phyloP scores from a whole-genome alignment of 768 basidiomycete genomes.

The Dacryopinax spathularia region DNA sequence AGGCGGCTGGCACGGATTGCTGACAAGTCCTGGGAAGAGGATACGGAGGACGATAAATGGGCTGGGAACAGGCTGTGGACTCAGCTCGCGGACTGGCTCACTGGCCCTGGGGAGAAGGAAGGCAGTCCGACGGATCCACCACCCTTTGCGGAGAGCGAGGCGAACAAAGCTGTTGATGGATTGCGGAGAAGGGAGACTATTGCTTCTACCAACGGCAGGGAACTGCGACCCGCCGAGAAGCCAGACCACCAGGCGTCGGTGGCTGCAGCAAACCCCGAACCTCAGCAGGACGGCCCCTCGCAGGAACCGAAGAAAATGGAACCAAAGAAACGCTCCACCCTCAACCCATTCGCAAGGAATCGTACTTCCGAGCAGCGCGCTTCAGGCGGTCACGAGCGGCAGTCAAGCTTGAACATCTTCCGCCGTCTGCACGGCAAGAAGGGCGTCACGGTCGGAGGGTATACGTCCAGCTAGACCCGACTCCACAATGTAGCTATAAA shows the following conservation, averaged over 20 bases:
- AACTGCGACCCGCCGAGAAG: background rate
- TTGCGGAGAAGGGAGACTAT: background rate
- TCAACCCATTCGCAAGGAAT: background rate
- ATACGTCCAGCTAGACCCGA: background rate
- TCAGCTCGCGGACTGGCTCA: slow-evolving; percentile 48
- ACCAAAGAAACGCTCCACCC: background rate
- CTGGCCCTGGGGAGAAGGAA: slow-evolving; percentile 16
- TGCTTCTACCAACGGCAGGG: background rate
- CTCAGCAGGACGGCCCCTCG: background rate
- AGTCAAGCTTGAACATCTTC: background rate
- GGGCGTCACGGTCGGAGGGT: background rate
- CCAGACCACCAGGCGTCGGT: too few species aligned
- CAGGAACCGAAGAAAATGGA: background rate
- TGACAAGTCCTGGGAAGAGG: slow-evolving; percentile 42
- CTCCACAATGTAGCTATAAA: slow-evolving; percentile 1
- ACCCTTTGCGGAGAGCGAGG: background rate
- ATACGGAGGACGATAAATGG: slow-evolving; percentile 43
- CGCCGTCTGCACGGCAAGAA: background rate
- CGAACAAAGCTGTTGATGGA: background rate
- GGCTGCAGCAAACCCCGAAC: background rate
- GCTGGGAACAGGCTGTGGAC: slow-evolving; percentile 58
- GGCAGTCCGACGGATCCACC: background rate
- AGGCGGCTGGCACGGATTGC: slow-evolving; percentile 56
- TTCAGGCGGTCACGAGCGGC: background rate
- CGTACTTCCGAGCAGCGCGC: background rate